Evolutionary conservation across 495 filamentous ascomycete species (phyloP).

Genomic region (Durotheca rogersii): DNA sequence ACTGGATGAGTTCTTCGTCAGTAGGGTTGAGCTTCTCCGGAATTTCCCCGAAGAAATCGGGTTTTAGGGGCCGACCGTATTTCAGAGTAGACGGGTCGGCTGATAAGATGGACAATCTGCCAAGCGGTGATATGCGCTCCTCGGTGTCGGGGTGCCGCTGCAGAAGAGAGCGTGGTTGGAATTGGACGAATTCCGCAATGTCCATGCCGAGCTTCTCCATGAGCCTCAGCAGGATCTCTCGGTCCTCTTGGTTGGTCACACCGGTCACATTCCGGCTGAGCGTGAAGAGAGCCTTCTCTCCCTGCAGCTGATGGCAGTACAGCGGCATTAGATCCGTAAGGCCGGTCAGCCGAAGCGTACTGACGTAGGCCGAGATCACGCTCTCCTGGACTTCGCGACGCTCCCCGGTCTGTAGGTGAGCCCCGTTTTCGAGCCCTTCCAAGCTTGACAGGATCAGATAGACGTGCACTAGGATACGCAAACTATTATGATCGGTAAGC

Average conservation of each 20-base stretch:
- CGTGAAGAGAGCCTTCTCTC: conserved; percentile 46
- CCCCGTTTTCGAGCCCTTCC: conserved; percentile 49
- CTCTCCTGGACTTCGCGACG: conserved; percentile 53
- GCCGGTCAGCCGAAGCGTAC: conserved; percentile 66
- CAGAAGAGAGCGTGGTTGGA: conserved; percentile 59
- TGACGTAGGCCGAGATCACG: conserved; percentile 77
- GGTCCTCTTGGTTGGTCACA: conserved; percentile 45
- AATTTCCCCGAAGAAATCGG: conserved; percentile 65
- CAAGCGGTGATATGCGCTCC: conserved; percentile 33
- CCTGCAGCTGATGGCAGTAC: conserved; percentile 76
- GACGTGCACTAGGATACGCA: conserved; percentile 65
- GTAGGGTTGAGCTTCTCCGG: conserved; percentile 49
- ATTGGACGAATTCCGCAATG: conserved; percentile 48
- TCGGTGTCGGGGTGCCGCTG: conserved; percentile 33
- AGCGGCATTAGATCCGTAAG: conserved; percentile 76
- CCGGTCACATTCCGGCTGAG: conserved; percentile 60
- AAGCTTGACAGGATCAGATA: conserved; percentile 50
- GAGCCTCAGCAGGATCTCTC: conserved; percentile 62
- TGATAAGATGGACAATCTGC: conserved; percentile 53
- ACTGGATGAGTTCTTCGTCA: conserved; percentile 73
- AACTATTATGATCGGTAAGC: conserved; percentile 54
- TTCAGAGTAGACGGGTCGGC: conserved; percentile 44
- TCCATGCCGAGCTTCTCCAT: conserved; percentile 57
- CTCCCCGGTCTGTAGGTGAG: conserved; percentile 38
- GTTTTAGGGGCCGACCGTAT: conserved; percentile 53